Base-by-base conservation (phyloP, 75 land plant genomes). In the Selaginella moellendorffii region DNA sequence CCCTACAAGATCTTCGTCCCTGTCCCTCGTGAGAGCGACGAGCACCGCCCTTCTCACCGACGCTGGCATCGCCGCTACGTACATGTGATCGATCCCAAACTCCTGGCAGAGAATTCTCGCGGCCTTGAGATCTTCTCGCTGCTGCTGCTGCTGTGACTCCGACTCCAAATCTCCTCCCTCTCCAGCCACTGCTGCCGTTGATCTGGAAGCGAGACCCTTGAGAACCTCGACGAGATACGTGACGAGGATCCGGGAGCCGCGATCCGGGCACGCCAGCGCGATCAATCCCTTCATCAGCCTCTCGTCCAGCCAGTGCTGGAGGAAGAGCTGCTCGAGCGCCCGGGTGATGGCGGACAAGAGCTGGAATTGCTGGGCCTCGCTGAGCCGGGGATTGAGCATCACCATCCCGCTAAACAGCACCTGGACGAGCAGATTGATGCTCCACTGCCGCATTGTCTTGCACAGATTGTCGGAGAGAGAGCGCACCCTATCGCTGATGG, bases 21-120 rank as follows among this genome's bases (percentile, higher is more conserved):
- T n/a, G n/a, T n/a, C n/a, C n/a, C n/a, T n/a, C 51, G 10, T 62
- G 24, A 69, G 26, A 22, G 71, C 65, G 46, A 18, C 22, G n/a
- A 61, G 27, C 14, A 69, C 65, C 12, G 61, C 71, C 42, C 21
- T 31, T 27, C 59, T 61, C 42, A 69, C 71, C 71, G 22, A 29
- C 28, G 71, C 24, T 25, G 71, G 71, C 71, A 69, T 69, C 24
- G 71, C 71, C 46, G 71, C 71, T 21, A 69, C 52, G 27, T 69
- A 69, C 46, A 69, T 63, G 46, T 69, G 71, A 31, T 69, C 65
- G 17, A 69, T 25, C 28, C 71, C 26, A 21, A 54, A 69, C 14
- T 62, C 53, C 31, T 62, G 71, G 20, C 28, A 60, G 1, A 69
- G 71, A 26, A 46, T 30, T 26, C 61, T 62, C 14, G 71, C 53